A percentile compares a stretch with the other conserved stretches of the same genome.
phyloP scores from a whole-genome alignment of 2,329 filamentous ascomycete genomes.

The Orbilia oligospora region DNA sequence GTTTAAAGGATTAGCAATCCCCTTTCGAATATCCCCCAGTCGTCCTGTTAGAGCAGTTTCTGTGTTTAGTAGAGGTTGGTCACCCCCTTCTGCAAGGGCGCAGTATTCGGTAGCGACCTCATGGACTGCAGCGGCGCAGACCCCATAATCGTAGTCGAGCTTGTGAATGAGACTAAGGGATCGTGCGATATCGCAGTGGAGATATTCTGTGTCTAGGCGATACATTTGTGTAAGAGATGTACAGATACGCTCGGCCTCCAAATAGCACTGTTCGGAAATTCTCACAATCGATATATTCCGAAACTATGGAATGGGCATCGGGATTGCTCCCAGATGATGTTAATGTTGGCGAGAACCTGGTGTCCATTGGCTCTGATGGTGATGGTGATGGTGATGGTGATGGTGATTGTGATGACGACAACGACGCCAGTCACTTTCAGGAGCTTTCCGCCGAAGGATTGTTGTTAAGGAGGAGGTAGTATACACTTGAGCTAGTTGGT shows the following conservation, averaged over 20 bases:
- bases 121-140: constrained; percentile 73
- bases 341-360: constrained; percentile 5
- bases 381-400: no score
- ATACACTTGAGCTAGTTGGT: no score
- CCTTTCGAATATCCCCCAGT: constrained; percentile 71
- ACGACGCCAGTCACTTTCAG: background rate
- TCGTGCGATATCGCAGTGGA: constrained; percentile 77
- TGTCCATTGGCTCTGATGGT: constrained; percentile 24
- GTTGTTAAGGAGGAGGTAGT: no score
- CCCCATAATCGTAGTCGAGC: constrained; percentile 74
- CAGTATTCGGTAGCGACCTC: constrained; percentile 74
- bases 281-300: constrained; percentile 58
- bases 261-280: background rate
- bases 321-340: constrained; percentile 31
- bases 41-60: constrained; percentile 64
- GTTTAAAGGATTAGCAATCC: constrained; percentile 74
- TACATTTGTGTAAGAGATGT: background rate
- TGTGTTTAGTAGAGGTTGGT: constrained; percentile 67
- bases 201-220: constrained; percentile 73
- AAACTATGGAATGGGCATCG: constrained; percentile 50
- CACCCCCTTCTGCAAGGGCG: constrained; percentile 67
- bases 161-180: constrained; percentile 77
- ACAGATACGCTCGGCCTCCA: background rate
- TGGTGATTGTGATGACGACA: no score
- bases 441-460: background rate